Evolutionary conservation across 768 basidiomycete genomes (phyloP), one percentile per base, ranked within the genome.

Genomic region (Austroboletus festivus): DNA sequence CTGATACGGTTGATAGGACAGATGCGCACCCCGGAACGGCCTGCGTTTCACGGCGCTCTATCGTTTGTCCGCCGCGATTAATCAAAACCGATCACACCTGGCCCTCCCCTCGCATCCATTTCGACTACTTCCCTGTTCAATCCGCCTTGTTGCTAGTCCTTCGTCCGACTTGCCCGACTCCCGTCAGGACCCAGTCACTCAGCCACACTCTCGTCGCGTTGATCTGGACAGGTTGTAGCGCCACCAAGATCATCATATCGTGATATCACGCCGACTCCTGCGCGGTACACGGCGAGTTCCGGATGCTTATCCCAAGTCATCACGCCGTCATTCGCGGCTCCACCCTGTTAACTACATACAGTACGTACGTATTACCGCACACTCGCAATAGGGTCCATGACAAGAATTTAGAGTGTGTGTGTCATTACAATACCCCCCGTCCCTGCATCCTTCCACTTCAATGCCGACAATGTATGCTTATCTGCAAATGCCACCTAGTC

Each of bases 1-100:
- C 60, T 62, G 60, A 61, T 59, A 61, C 60, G 60, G 47, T 42
- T 61, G 60, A 62, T 60, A 62, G 59, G 57, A 47, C 55, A 22
- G 42, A 42, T 26, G 38, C 34, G 21, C 46, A 44, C 45, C 47
- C 50, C 46, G 24, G 33, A 49, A 50, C 16, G 24, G 38, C 20
- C 51, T 34, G 18, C 52, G 58, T 61, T 60, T 60, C 58, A 61
- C 58, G 58, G 58, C 47, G 44, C 47, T 54, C 24, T 40, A 24
- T 20, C 20, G 31, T 31, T 54, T 44, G 38, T 61, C 59, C 57
- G 57, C 57, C 57, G 57, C 20, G 42, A 43, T 55, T n/a, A 24
- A 22, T 28, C 26, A 11, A 28, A n/a, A n/a, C n/a, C n/a, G n/a
- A n/a, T n/a, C n/a, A n/a, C 11, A 11, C 26, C 26, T 28, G 26